phyloP scores from a whole-genome alignment of 1,284 basidiomycete species.

The Takashimella tepidaria region DNA sequence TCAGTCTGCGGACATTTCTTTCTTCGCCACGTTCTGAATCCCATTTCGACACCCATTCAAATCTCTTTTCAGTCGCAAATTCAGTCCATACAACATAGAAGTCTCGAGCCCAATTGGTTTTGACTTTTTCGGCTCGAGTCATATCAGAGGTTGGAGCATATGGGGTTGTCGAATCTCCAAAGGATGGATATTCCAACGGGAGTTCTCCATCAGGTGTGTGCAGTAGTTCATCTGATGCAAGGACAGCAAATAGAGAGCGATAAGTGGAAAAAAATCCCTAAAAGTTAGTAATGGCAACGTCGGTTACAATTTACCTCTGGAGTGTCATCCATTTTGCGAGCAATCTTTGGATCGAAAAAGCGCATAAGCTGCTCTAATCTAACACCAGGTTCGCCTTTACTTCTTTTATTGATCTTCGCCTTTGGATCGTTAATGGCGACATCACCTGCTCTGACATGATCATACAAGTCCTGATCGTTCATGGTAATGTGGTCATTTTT shows the following conservation, averaged over 20 bases:
- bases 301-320: constrained; percentile 58
- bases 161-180: constrained; percentile 72
- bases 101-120: constrained; percentile 53
- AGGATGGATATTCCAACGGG: constrained; percentile 63
- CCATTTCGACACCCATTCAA: constrained; percentile 84
- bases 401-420: constrained; percentile 55
- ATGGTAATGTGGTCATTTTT: constrained; percentile 76
- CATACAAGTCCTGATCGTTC: constrained; percentile 76
- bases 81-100: constrained; percentile 88
- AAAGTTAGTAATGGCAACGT: constrained; percentile 7
- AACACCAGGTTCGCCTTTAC: constrained; percentile 69
- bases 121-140: constrained; percentile 49
- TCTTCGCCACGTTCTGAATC: constrained; percentile 80
- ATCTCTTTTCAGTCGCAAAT: constrained; percentile 83
- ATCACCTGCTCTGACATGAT: constrained; percentile 70
- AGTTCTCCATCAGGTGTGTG: constrained; percentile 52
- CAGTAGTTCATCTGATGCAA: constrained; percentile 74
- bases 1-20: constrained; percentile 72
- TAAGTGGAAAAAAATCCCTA: constrained; percentile 91
- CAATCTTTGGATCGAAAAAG: constrained; percentile 77
- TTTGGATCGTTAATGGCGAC: constrained; percentile 38
- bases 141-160: constrained; percentile 54
- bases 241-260: constrained; percentile 76
- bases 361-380: constrained; percentile 73
- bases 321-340: constrained; percentile 65